Evolutionary conservation across 2,329 filamentous ascomycete genomes (phyloP).

Genomic region (Phialocephala sp.): DNA sequence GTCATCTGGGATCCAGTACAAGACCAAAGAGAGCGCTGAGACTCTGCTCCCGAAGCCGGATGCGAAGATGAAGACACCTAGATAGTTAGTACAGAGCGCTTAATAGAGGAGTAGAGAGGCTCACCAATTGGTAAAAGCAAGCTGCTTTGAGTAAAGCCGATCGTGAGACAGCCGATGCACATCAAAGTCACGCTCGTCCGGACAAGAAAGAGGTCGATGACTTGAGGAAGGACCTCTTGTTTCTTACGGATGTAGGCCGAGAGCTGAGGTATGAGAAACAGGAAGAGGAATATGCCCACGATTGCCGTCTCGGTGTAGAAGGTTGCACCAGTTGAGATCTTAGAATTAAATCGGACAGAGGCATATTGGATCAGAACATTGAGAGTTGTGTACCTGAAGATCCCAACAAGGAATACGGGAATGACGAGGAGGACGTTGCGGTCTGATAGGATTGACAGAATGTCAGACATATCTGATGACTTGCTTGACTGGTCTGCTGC

Average conservation of each 20-base stretch:
- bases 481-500: neutral
- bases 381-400: slow-evolving; percentile 40
- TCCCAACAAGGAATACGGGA: slow-evolving; percentile 41
- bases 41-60: slow-evolving; percentile 41
- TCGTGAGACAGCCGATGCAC: slow-evolving; percentile 35
- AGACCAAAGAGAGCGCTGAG: slow-evolving; percentile 38
- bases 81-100: neutral
- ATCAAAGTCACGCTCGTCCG: slow-evolving; percentile 36
- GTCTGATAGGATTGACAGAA: slow-evolving; percentile 27
- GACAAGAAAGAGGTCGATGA: slow-evolving; percentile 38
- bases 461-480: slow-evolving; percentile 13
- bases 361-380: slow-evolving; percentile 42
- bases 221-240: slow-evolving; percentile 29
- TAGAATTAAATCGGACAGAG: slow-evolving; percentile 37
- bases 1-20: slow-evolving; percentile 37
- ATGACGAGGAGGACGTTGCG: slow-evolving; percentile 34
- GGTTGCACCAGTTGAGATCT: slow-evolving; percentile 39
- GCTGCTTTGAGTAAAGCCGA: slow-evolving; percentile 32
- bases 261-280: slow-evolving; percentile 37
- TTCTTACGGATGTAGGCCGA: slow-evolving; percentile 30
- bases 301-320: slow-evolving; percentile 42
- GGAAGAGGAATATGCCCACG: slow-evolving; percentile 40
- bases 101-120: neutral
- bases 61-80: slow-evolving; percentile 40
- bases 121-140: slow-evolving; percentile 36